Conservation (phyloP, 2,329 filamentous ascomycete genomes). For the Fusarium redolens region DNA sequence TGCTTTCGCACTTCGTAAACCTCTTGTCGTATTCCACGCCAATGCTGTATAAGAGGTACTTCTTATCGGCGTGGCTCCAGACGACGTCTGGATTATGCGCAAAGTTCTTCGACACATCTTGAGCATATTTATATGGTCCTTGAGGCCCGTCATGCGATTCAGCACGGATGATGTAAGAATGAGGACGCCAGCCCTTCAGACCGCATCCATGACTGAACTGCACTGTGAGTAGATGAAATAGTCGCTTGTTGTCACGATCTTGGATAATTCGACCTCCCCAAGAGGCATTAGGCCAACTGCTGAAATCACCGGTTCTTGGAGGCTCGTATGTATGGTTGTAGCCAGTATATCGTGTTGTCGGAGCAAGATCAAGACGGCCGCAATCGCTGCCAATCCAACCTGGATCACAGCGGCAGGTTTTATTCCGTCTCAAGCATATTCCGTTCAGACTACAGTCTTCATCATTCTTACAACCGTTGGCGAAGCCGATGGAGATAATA, state of each 20-base stretch:
- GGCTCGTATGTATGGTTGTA: constrained; percentile 60
- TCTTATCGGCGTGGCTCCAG: constrained; percentile 56
- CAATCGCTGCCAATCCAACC: constrained; percentile 60
- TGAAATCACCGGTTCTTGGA: constrained; percentile 29
- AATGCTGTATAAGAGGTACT: constrained; percentile 59
- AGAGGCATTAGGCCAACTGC: constrained; percentile 52
- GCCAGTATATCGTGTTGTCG: constrained; percentile 53
- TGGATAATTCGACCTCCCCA: constrained; percentile 61
- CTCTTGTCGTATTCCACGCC: constrained; percentile 42
- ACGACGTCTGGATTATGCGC: constrained; percentile 59
- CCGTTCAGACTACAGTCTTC: constrained; percentile 49
- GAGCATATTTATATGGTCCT: constrained; percentile 57
- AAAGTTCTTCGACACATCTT: constrained; percentile 56
- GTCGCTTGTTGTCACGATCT: constrained; percentile 50
- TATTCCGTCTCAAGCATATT: constrained; percentile 27
- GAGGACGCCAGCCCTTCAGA: constrained; percentile 59
- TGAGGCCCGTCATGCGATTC: constrained; percentile 57
- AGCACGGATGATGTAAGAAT: constrained; percentile 57
- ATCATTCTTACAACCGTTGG: constrained; percentile 31
- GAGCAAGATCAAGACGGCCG: constrained; percentile 57
- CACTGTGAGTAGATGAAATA: constrained; percentile 59
- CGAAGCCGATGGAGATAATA: rapidly evolving
- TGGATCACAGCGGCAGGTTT: constrained; percentile 49
- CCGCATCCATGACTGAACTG: constrained; percentile 60
- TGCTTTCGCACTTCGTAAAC: constrained; percentile 17